Evolutionary conservation across 2,329 filamentous ascomycete genomes (phyloP), one percentile per base, ranked within the genome.

Genomic region (Cytospora mali): DNA sequence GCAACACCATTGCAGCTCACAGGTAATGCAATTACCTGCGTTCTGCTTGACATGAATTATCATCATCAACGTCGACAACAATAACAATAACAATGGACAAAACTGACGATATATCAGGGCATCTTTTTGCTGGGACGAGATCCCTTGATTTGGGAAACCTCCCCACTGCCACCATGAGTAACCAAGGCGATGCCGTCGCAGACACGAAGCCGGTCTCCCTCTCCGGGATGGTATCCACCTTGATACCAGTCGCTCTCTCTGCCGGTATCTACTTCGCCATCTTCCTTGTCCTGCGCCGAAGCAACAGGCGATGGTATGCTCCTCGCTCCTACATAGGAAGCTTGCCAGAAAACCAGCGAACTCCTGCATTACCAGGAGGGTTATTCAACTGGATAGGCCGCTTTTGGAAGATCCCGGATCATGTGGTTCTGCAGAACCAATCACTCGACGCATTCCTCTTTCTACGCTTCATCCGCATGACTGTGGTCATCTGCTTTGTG

Each of bases 361-460:
- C 83, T 14, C 86, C 86, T 25, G 71, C 78, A 2, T 79, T 89
- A 0, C 85, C 88, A 3, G 79, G 73, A 28, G 88, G 89, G 59
- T 73, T 87, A 52, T 78, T 90, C 69, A 85, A 89, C 68, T 93
- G 90, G 90, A 75, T 92, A 62, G 76, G 76, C 11, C 79, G 83
- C 14, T 90, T 92, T 76, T 89, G 85, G 78, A 84, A 83, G 69
- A 83, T 85, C 50, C 83, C 84, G 4, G 93, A 98, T 73, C 87
- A 88, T 48, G 92, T 91, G 71, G 86, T 93, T 46, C 59, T 66
- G 55, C 64, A 66, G 58, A 61, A 58, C 29, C 64, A 66, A 53
- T 66, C 64, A 21, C 59, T 66, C 55, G 64, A 66, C 46, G 60
- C 64, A 18, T 66, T 57, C 53, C 58, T 66, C 27, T 66, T 59